Percentiles rank a stretch among this genome's conserved stretches.
phyloP scores from a whole-genome alignment of 495 filamentous ascomycete genomes.

The Penicillium robsamsonii region DNA sequence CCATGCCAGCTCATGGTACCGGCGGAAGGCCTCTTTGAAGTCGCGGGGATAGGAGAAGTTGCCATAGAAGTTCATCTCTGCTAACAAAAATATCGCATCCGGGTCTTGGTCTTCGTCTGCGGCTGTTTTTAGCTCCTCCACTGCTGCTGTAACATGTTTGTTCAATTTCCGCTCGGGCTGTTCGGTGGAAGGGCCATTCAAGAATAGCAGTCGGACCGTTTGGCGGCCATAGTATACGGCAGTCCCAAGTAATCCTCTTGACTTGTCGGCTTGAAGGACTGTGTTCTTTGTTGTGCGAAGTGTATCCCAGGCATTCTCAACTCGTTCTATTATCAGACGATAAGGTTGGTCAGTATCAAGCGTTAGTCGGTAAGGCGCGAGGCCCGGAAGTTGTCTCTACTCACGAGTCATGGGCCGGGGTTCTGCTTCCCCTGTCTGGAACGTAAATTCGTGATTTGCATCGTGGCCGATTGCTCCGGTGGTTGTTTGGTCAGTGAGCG shows the following conservation, averaged over 20 bases:
- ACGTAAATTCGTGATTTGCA: constrained; percentile 18
- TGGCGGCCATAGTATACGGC: constrained; percentile 49
- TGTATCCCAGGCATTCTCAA: constrained; percentile 35
- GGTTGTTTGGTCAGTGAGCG: constrained; percentile 19
- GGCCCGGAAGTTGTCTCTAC: neutral
- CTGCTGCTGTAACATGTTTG: constrained; percentile 49
- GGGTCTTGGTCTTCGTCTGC: constrained; percentile 67
- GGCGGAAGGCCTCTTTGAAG: constrained; percentile 75
- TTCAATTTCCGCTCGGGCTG: constrained; percentile 29
- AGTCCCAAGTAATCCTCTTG: constrained; percentile 46
- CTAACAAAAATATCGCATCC: constrained; percentile 87
- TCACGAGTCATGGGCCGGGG: constrained; percentile 36
- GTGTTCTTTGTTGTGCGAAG: constrained; percentile 36
- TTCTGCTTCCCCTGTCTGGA: constrained; percentile 20
- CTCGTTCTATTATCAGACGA: constrained; percentile 28
- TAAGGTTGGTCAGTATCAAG: neutral
- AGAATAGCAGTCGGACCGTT: constrained; percentile 48
- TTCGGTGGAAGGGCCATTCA: constrained; percentile 45
- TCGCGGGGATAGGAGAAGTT: constrained; percentile 87
- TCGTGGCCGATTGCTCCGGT: constrained; percentile 22
- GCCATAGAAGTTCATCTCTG: constrained; percentile 95
- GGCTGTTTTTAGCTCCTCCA: constrained; percentile 71
- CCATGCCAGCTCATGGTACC: constrained; percentile 76
- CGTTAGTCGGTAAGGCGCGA: neutral
- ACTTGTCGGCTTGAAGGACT: constrained; percentile 31